phyloP scores from a whole-genome alignment of 2,329 filamentous ascomycete genomes.

The Xylariaceae sp. region DNA sequence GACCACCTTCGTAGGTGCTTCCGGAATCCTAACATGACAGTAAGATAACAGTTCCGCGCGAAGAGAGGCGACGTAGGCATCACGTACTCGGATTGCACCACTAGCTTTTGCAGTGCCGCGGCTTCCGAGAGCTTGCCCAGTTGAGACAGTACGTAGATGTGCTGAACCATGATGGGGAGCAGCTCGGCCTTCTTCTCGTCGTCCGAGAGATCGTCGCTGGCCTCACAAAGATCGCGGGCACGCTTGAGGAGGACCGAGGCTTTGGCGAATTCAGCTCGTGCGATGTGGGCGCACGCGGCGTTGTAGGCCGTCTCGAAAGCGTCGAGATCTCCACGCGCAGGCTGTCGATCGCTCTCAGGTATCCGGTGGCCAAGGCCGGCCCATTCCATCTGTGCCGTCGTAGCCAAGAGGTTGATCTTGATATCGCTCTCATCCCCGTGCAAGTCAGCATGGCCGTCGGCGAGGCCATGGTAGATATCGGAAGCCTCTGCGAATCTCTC shows the following conservation, averaged over 20 bases:
- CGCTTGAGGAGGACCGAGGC: conserved; percentile 64
- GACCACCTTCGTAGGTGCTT: conserved; percentile 60
- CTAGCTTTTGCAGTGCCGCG: conserved; percentile 52
- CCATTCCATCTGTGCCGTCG: conserved; percentile 69
- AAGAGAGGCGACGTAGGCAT: neutral
- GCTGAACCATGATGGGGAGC: conserved; percentile 69
- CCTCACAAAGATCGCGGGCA: conserved; percentile 65
- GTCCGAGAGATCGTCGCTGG: conserved; percentile 64
- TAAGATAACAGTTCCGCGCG: conserved; percentile 8
- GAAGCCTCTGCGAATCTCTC: conserved; percentile 67
- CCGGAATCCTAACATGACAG: conserved; percentile 49
- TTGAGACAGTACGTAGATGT: conserved; percentile 64
- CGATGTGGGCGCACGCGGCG: conserved; percentile 67
- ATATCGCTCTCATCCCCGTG: conserved; percentile 67
- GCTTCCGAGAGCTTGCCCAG: conserved; percentile 64
- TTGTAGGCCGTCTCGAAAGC: conserved; percentile 82
- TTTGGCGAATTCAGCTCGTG: conserved; percentile 59
- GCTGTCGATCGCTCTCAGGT: conserved; percentile 48
- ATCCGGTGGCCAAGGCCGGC: conserved; percentile 48
- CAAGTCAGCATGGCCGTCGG: conserved; percentile 36
- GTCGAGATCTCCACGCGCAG: conserved; percentile 58
- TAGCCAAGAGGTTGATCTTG: conserved; percentile 68
- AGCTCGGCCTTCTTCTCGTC: conserved; percentile 71
- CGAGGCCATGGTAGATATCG: conserved; percentile 56
- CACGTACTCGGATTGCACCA: conserved; percentile 55